Conservation (phyloP, 2,329 filamentous ascomycete species). For the Venturia asperata region DNA sequence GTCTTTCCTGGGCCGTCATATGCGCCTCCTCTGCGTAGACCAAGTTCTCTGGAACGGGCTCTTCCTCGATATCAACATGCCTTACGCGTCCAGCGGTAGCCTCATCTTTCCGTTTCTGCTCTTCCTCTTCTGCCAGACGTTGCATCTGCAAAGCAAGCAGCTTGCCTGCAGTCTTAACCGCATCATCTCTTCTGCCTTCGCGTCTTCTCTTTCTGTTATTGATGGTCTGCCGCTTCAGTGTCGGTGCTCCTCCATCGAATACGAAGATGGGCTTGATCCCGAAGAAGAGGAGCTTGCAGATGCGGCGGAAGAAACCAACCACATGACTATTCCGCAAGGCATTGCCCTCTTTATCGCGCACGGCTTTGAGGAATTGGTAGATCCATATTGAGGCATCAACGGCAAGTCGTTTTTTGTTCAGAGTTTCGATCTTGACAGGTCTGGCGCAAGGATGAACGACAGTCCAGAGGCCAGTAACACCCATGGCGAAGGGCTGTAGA, state of each 20-base stretch:
- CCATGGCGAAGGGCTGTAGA: constrained; percentile 52
- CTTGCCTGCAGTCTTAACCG: constrained; percentile 81
- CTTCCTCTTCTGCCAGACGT: constrained; percentile 77
- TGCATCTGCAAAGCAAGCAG: constrained; percentile 92
- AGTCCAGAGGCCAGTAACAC: constrained; percentile 96
- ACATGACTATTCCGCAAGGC: constrained; percentile 92
- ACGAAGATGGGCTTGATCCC: constrained; percentile 96
- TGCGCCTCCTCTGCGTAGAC: constrained; percentile 89
- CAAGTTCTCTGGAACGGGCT: constrained; percentile 62
- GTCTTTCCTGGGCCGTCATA: constrained; percentile 70
- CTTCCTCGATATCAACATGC: constrained; percentile 49
- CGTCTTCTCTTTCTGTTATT: constrained; percentile 67
- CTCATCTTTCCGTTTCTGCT: constrained; percentile 53
- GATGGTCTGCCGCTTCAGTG: constrained; percentile 86
- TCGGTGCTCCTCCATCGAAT: constrained; percentile 90
- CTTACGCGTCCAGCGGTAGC: constrained; percentile 24
- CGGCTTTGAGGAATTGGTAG: constrained; percentile 97
- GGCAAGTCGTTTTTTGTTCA: constrained; percentile 92
- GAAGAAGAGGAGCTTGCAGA: constrained; percentile 95
- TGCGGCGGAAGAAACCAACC: constrained; percentile 94
- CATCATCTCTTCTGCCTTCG: constrained; percentile 89
- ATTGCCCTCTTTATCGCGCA: constrained; percentile 96
- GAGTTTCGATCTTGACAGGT: constrained; percentile 89
- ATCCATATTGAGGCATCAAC: constrained; percentile 99
- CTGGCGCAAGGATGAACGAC: constrained; percentile 91